These are phyloP conservation scores for Talaromyces sp. DNA, from an alignment of 2,329 filamentous ascomycete genomes.

Conservation along the genomic window DNA sequence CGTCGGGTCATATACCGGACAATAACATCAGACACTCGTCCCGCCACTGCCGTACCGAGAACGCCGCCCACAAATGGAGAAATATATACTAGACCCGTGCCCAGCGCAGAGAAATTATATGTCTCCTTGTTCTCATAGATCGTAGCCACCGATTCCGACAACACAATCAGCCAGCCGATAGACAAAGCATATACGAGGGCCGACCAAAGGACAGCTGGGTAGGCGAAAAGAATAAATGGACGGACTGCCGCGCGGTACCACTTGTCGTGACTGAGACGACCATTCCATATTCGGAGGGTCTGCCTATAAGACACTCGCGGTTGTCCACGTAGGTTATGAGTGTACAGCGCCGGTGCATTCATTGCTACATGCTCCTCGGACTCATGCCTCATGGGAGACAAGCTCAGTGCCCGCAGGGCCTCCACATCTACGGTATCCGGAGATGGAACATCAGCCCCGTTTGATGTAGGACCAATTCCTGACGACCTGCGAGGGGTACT, in stretches of 20 bases:
- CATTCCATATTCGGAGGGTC: conserved; percentile 74
- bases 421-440: conserved; percentile 31
- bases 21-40: conserved; percentile 80
- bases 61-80: conserved; percentile 87
- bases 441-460: not conserved
- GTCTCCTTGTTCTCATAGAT: conserved; percentile 68
- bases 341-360: conserved; percentile 57
- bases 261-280: conserved; percentile 71
- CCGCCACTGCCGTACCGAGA: conserved; percentile 86
- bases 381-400: conserved; percentile 33
- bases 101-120: conserved; percentile 79
- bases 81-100: conserved; percentile 83
- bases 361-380: conserved; percentile 32
- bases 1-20: conserved; percentile 76
- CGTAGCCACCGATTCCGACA: conserved; percentile 80
- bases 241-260: conserved; percentile 77
- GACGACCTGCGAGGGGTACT: not conserved
- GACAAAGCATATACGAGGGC: conserved; percentile 80
- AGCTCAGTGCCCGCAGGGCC: conserved; percentile 23
- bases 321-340: conserved; percentile 63
- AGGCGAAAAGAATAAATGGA: conserved; percentile 82
- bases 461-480: not conserved
- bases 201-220: conserved; percentile 88
- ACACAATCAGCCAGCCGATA: conserved; percentile 91
- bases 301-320: conserved; percentile 70